A percentile compares a stretch with the other conserved stretches of the same genome.
Evolutionary conservation across 768 basidiomycete genomes (phyloP).

Genomic region (Cubamyces lactineus): DNA sequence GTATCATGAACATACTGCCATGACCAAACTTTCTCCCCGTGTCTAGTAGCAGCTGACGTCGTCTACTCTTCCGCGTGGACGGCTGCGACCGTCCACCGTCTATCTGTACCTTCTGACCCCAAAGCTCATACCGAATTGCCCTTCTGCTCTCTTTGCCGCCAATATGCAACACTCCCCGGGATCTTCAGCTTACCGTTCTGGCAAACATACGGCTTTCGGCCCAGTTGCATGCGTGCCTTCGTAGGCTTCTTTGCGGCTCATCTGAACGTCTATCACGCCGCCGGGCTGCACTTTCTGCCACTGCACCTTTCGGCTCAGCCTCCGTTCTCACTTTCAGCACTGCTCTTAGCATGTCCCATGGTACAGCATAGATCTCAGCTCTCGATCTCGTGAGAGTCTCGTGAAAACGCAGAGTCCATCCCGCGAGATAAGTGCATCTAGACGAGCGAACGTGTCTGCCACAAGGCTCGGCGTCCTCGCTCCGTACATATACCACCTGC

Average conservation of each 20-base stretch:
- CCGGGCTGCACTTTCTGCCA: neutral
- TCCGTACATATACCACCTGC: constrained; percentile 5
- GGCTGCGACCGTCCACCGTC: neutral
- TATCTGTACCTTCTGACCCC: neutral
- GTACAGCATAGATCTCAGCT: neutral
- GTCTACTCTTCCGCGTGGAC: neutral
- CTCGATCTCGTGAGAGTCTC: constrained; percentile 8
- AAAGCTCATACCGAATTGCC: neutral
- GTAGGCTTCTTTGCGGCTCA: neutral
- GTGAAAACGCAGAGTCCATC: neutral
- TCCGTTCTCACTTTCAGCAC: constrained; percentile 12
- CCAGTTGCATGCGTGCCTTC: neutral
- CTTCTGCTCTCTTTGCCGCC: neutral
- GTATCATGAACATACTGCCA: neutral
- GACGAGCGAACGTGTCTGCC: constrained; percentile 12
- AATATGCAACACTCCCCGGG: neutral
- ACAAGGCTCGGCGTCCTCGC: constrained; percentile 14
- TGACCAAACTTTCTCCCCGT: neutral
- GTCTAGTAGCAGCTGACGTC: neutral
- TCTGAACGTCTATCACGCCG: neutral
- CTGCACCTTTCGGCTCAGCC: neutral
- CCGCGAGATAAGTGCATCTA: neutral
- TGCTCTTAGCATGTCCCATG: constrained; percentile 12
- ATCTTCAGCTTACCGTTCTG: neutral
- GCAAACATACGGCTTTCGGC: constrained; percentile 2